Base-by-base conservation (phyloP, 257 asterid species). In the Solanum chilense region DNA sequence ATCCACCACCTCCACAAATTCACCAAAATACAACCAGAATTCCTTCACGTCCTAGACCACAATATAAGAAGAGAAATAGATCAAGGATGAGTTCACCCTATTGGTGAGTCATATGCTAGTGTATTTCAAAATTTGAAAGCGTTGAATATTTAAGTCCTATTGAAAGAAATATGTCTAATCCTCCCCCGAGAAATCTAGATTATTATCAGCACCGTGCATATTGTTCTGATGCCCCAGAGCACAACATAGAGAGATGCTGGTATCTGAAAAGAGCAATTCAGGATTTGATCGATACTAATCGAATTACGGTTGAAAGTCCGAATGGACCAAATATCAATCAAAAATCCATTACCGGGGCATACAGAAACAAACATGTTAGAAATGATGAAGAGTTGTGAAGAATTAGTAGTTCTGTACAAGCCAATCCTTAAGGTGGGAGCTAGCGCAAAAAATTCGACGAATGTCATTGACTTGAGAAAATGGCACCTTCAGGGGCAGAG, bases 381-480 rank as follows among this genome's bases (percentile, higher is more conserved):
- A 9, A 5, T 52, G 9, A 16, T 52, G 20, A 15, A 52, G 18
- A 9, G 62, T 52, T 1, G 7, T 2, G 3, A 52, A 58, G 13
- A 58, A 20, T 58, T 20, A 3, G 68, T 2, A 20, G 5, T 3
- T 12, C 27, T 27, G 3, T 58, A 20, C 12, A 58, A 58, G 25
- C 27, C 68, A 18, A 58, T 58, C 68, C n/a, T 58, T 58, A 58
- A 58, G 27, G 9, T 58, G 2, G 5, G 23, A 8, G 21, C 12
- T 9, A 1, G 4, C 1, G 12, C 3, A 10, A 6, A 60, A 8
- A 21, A 21, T 9, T 60, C 6, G 0, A 10, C 0, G 5, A 21
- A 21, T 60, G 12, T 60, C 23, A 0, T 23, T 21, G 68, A 21
- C n/a, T 21, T 23, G 27, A 21, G 5, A 9, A 60, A 60, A 7